Conservation (phyloP, 805 yeast genomes). For the Wickerhamomyces mucosus region DNA sequence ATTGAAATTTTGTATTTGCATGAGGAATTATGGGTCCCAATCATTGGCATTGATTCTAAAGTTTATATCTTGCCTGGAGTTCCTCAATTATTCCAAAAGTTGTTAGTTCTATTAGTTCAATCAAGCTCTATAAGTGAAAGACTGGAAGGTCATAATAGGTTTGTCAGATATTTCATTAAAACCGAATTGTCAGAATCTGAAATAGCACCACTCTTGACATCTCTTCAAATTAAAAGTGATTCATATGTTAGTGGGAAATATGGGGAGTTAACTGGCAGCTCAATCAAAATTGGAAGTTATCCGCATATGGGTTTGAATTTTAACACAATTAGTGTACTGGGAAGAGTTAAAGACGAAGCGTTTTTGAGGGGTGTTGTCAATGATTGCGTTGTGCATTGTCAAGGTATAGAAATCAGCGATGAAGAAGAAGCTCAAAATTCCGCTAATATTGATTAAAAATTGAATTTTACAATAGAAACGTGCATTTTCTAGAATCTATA, state of each 20-base stretch:
- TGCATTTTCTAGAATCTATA: too few species aligned
- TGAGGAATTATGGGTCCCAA: conserved; percentile 74
- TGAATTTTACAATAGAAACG: too few species aligned
- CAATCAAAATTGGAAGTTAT: conserved; percentile 65
- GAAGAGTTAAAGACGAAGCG: conserved; percentile 31
- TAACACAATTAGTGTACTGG: conserved; percentile 69
- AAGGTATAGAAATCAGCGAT: conserved; percentile 48
- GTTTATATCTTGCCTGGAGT: conserved; percentile 78
- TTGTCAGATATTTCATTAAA: conserved; percentile 45
- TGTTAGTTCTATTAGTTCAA: conserved; percentile 36
- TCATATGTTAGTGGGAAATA: conserved; percentile 21
- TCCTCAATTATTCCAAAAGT: conserved; percentile 57
- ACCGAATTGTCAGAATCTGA: conserved; percentile 55
- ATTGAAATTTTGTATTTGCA: conserved; percentile 39
- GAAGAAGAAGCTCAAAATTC: conserved; percentile 39
- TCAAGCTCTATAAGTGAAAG: too few species aligned
- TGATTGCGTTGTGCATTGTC: conserved; percentile 34
- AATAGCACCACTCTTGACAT: conserved; percentile 54
- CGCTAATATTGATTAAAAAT: too few species aligned
- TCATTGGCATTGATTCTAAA: conserved; percentile 55
- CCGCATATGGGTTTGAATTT: conserved; percentile 62
- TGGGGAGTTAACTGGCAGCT: background rate
- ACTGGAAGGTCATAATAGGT: conserved; percentile 24
- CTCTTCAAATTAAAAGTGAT: conserved; percentile 35
- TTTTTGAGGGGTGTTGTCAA: conserved; percentile 36